A percentile compares a stretch with the other conserved stretches of the same genome.
Evolutionary conservation across 306 rosid species (phyloP).

Genomic region (Quercus variabilis): DNA sequence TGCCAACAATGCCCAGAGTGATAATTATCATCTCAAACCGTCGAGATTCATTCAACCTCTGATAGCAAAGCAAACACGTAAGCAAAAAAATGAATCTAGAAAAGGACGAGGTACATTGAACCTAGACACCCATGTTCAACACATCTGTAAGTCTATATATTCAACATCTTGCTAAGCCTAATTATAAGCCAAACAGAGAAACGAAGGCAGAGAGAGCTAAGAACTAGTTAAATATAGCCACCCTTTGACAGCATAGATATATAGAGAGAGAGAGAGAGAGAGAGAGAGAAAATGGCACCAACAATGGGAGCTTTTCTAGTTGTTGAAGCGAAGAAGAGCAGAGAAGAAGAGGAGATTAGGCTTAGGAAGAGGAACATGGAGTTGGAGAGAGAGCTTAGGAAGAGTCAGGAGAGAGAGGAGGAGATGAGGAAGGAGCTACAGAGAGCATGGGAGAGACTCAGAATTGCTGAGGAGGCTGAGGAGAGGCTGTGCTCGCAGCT

Average conservation of each 20-base stretch:
- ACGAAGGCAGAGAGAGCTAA: neutral
- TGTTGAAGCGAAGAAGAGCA: neutral
- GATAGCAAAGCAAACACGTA: neutral
- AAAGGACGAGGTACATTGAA: conserved; percentile 18
- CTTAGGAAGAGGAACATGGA: conserved; percentile 62
- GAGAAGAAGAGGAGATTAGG: conserved; percentile 7
- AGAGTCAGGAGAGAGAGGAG: conserved; percentile 70
- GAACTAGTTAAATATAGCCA: too few relatives aligned
- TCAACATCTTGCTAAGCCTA: neutral
- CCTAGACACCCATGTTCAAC: neutral
- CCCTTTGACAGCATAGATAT: neutral
- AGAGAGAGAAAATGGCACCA: neutral
- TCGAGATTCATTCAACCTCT: neutral
- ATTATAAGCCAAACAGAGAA: neutral
- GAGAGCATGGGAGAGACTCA: conserved; percentile 54
- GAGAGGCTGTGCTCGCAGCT: conserved; percentile 93
- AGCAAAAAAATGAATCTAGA: neutral
- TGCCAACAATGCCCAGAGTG: too few relatives aligned
- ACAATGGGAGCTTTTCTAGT: neutral
- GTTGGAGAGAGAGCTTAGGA: conserved; percentile 66
- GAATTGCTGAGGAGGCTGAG: conserved; percentile 86
- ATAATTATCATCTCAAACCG: conserved; percentile 23
- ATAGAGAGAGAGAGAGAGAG: neutral
- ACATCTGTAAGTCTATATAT: neutral
- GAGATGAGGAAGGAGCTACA: conserved; percentile 50